Percentiles rank a stretch among this genome's conserved stretches.
Conservation (phyloP, 2,329 filamentous ascomycete species). For the Neopestalotiopsis clavispora region DNA sequence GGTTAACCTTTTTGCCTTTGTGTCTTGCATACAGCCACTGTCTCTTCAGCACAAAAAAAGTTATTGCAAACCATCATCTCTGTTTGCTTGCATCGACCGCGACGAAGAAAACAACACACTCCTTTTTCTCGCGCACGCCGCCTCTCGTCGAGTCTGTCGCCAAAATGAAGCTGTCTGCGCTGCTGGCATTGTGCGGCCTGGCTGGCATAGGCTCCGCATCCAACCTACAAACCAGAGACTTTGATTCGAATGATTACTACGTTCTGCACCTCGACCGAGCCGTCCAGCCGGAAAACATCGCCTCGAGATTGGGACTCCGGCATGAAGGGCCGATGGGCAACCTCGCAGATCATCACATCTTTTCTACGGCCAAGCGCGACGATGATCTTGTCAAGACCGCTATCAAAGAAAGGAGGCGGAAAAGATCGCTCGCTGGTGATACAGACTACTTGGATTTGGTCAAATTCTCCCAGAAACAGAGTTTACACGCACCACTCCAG, state of each 20-base stretch:
- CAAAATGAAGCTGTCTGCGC: constrained; percentile 56
- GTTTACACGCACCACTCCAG: constrained; percentile 54
- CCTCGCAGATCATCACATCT: constrained; percentile 82
- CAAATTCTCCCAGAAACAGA: constrained; percentile 78
- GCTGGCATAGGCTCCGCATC: constrained; percentile 53
- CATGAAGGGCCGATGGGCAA: constrained; percentile 84
- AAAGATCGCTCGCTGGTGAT: constrained; percentile 55
- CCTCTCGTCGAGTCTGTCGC: constrained; percentile 3
- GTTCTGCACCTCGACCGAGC: constrained; percentile 79
- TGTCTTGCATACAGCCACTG: background rate
- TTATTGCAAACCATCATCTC: background rate
- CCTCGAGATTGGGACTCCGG: constrained; percentile 72
- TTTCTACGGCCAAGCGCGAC: constrained; percentile 70
- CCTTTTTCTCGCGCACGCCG: background rate
- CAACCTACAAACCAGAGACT: constrained; percentile 65
- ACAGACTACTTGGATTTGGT: constrained; percentile 73
- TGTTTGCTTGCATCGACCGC: background rate
- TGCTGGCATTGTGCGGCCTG: constrained; percentile 54
- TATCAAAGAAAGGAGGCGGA: constrained; percentile 61
- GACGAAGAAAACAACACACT: background rate
- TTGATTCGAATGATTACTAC: constrained; percentile 88
- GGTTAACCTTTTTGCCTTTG: background rate
- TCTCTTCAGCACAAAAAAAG: background rate
- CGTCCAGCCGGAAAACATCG: constrained; percentile 71
- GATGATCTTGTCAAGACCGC: constrained; percentile 63